Evolutionary conservation across 805 yeast genomes (phyloP), one percentile per base, ranked within the genome.

Genomic region (Starmerella sirachaensis): DNA sequence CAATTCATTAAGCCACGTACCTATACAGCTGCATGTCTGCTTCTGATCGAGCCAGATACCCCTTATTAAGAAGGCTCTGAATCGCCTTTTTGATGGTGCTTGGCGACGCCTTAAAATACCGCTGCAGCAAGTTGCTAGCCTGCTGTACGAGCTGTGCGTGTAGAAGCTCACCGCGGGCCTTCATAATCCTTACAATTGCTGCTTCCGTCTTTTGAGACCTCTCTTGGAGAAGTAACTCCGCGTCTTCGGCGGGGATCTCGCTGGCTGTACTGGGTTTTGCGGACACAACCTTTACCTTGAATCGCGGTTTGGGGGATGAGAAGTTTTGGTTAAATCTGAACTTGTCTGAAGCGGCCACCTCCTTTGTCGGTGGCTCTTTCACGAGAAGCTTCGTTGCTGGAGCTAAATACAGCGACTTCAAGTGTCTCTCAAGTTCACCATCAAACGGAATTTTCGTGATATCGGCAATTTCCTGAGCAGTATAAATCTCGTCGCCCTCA

Each of bases 111-210:
- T 71, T 74, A 65, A 91, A 88, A 49, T 95, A 68, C 26, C 72
- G 65, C 47, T 74, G 74, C 6, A 94, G 73, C 53, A 82, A 93
- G 37, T 81, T 78, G 45, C 81, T 75, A 26, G 88, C 91, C 56
- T 85, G 94, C 49, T 79, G 82, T 24, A 85, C 76, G 52, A 88
- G 69, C 34, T 74, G 74, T 31, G 77, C 77, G 55, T 86, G 95
- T 42, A 72, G 72, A 51, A 84, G 64, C 32, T 68, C 67, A 56
- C 84, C 81, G 54, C 94, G 70, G 1, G 95, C 85, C 63, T 91
- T 91, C 97, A 88, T 86, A 53, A 88, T 79, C 53, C 97, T 70
- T 22, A 88, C 96, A 59, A 91, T 82, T 51, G 94, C 84, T 2
- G 97, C 96, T 51, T 83, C 80, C 49, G 86, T 66, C 61, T 76